Base-by-base conservation (phyloP, 495 filamentous ascomycete species). In the Immersiella caudata region DNA sequence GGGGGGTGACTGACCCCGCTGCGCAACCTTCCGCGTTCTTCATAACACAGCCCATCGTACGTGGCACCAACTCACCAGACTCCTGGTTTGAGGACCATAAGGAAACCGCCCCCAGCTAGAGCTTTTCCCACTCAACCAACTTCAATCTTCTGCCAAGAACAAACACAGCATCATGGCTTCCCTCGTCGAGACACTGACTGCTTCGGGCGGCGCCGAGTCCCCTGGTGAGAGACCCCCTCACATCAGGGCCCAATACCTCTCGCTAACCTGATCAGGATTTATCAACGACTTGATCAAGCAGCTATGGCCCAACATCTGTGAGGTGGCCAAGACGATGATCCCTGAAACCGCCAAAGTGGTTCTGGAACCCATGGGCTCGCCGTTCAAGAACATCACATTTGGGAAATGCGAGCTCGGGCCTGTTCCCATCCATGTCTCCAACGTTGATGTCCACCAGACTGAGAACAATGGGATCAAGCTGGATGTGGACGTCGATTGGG, bases 291-390 rank as follows among this genome's bases (percentile, higher is more conserved):
- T 82, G 40, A 70, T 82, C 52, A 71, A 60, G n/a, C 76, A 77
- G 60, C 69, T 82, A 68, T 82, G 80, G 80, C 80, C 80, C 51
- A 79, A 82, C 62, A 78, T 81, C 66, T 68, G 62, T 46, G 73
- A 78, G 6, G 79, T 76, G 25, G 75, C 66, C 11, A 67, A 71
- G 71, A 70, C 71, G 27, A 79, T 79, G 70, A 74, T 70, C 58
- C 80, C 78, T 68, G 62, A 75, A 8, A 77, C 78, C 54, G 79
- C 71, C 51, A 75, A 81, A 50, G 78, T 76, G 54, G 78, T 82
- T 73, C 79, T 82, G 57, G 73, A 67, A 16, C 67, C 67, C 16
- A 80, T 76, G 72, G 74, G 81, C 0, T 78, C 80, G 9, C 70
- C 74, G 14, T 72, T 82, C 11, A 69, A 74, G 24, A 67, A 70